Base-by-base conservation (phyloP, 495 filamentous ascomycete species). In the Beverwykella pulmonaria region DNA sequence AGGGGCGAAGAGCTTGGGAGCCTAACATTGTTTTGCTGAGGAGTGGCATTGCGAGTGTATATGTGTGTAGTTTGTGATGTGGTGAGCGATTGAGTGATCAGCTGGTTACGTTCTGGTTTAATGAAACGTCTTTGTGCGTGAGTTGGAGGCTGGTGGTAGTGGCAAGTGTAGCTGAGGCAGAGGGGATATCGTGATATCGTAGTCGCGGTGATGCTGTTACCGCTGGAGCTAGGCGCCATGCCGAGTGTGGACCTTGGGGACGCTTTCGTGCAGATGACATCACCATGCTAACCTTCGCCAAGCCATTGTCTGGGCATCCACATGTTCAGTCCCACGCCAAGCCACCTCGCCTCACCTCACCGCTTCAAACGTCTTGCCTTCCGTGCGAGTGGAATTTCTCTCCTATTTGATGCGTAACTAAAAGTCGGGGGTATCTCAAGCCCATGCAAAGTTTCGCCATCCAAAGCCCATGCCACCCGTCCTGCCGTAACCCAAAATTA, bases 1-100 rank as follows among this genome's bases (percentile, higher is more conserved):
- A 55, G 3, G 72, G 63, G 17, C 74, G 74, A 34, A 75, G 59
- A 54, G 63, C 60, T 12, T 57, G 22, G 4, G 65, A 54, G 59
- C 71, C 61, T 29, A 74, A 48, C 17, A 67, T 65, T 0, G 57
- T 49, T 20, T 58, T 15, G 22, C 74, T 68, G n/a, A 75, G 61
- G 30, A 66, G 62, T 5, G 72, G 65, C 74, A 76, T 76, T 39
- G 59, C 44, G 48, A 1, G 4, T 23, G 14, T 14, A 26, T 25
- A 29, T 17, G 53, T 46, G 14, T 48, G 53, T 54, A 2, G 50
- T 54, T 36, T 12, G 32, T 22, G 27, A 4, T 2, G 5, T 50
- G 27, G n/a, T 50, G 58, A 54, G 17, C 14, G 26, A 29, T 20
- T 55, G 48, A 61, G 25, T n/a, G 3, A 25, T 53, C 7, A n/a